These are phyloP conservation scores for Jatropha podagrica DNA, from an alignment of 441 rosid genomes.

Conservation along the genomic window DNA sequence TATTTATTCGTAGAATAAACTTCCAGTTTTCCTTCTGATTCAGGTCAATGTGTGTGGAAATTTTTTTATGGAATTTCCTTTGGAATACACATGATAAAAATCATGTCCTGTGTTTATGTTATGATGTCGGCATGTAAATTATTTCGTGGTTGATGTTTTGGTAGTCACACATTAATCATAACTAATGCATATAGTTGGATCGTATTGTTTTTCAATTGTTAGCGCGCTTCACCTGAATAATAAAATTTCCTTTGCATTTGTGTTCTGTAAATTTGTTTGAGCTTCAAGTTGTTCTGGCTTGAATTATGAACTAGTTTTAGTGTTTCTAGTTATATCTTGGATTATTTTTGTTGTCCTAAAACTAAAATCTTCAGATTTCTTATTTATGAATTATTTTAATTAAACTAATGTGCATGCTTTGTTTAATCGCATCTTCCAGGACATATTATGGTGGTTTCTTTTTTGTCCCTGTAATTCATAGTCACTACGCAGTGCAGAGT, in stretches of 20 bases:
- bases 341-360: neutral
- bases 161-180: neutral
- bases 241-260: neutral
- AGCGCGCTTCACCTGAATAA: neutral
- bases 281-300: neutral
- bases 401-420: neutral
- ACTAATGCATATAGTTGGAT: neutral
- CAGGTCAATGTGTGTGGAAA: neutral
- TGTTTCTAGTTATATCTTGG: neutral
- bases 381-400: neutral
- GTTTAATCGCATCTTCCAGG: neutral
- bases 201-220: neutral
- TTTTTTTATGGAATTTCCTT: neutral
- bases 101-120: neutral
- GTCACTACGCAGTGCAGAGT: neutral
- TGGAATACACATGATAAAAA: neutral
- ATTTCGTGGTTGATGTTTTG: slow-evolving; percentile 1
- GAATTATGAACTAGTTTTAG: neutral
- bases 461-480: neutral
- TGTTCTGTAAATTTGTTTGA: neutral
- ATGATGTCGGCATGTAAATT: neutral
- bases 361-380: neutral
- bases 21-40: slow-evolving; percentile 2
- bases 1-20: neutral
- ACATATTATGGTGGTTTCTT: neutral